phyloP scores from a whole-genome alignment of 208 protist species.

The Acanthamoeba polyphaga region DNA sequence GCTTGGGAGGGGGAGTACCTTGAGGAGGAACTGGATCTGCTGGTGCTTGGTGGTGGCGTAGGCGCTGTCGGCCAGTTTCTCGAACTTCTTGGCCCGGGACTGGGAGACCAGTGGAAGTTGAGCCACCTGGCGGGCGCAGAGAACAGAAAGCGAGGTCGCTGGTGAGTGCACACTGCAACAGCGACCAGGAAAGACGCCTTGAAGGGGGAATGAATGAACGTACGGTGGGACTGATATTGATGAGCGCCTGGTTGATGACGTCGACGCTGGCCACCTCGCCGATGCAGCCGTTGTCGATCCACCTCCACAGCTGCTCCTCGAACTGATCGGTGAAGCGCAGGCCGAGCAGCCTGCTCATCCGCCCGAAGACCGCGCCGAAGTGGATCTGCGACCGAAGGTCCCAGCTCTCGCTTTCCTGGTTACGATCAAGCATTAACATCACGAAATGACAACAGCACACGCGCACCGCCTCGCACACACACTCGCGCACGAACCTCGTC shows the following conservation, averaged over 20 bases:
- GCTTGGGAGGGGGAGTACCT: neutral
- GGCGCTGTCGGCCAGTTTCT: slow-evolving; percentile 23
- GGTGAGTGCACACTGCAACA: neutral
- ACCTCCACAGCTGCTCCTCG: slow-evolving; percentile 45
- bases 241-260: neutral
- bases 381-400: neutral
- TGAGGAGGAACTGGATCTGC: slow-evolving; percentile 6
- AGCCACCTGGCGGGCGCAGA: neutral
- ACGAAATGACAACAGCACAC: neutral
- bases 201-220: neutral
- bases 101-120: slow-evolving; percentile 59
- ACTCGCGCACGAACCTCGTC: neutral
- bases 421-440: neutral
- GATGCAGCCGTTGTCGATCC: neutral
- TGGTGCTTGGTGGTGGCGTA: slow-evolving; percentile 72
- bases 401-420: neutral
- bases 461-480: neutral
- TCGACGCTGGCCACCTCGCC: neutral
- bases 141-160: neutral
- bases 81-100: neutral
- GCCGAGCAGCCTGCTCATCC: slow-evolving; percentile 3
- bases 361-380: slow-evolving; percentile 36
- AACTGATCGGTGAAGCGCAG: slow-evolving; percentile 19
- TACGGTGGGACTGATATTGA: slow-evolving; percentile 11
- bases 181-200: too few relatives aligned